phyloP scores from a whole-genome alignment of 2,329 filamentous ascomycete genomes.

The Alternaria angustiovoidea region DNA sequence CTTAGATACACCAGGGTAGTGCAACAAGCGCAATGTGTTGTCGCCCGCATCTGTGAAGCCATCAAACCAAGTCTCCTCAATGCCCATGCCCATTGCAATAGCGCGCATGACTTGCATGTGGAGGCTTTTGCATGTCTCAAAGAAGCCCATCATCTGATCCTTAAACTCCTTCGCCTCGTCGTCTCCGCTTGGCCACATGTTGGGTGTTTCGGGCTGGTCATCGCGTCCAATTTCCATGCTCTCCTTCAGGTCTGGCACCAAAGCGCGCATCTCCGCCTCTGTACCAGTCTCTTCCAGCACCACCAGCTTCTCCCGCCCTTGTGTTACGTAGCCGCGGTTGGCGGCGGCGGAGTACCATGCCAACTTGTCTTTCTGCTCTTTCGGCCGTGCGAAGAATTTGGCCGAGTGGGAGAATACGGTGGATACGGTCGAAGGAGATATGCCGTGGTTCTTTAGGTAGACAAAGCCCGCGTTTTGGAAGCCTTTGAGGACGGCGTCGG shows the following conservation, averaged over 20 bases:
- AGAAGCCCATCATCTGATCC: constrained; percentile 77
- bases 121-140: constrained; percentile 74
- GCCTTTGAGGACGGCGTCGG: constrained; percentile 75
- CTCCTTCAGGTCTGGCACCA: constrained; percentile 62
- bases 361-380: constrained; percentile 50
- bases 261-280: constrained; percentile 46
- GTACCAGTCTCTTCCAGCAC: constrained; percentile 46
- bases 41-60: constrained; percentile 67
- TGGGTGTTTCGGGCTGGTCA: constrained; percentile 69
- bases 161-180: constrained; percentile 69
- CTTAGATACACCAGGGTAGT: constrained; percentile 75
- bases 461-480: constrained; percentile 90
- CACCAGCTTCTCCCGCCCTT: constrained; percentile 55
- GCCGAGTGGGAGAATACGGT: constrained; percentile 65
- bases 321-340: constrained; percentile 59
- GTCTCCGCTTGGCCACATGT: constrained; percentile 75
- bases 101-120: constrained; percentile 84
- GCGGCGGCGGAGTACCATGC: constrained; percentile 56
- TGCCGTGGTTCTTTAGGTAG: constrained; percentile 82
- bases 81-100: constrained; percentile 80
- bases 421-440: constrained; percentile 66
- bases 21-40: constrained; percentile 70
- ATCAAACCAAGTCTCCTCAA: constrained; percentile 79
- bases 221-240: constrained; percentile 69
- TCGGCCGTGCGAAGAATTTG: constrained; percentile 50